phyloP scores from a whole-genome alignment of 306 rosid species.

The Lotus japonicus region DNA sequence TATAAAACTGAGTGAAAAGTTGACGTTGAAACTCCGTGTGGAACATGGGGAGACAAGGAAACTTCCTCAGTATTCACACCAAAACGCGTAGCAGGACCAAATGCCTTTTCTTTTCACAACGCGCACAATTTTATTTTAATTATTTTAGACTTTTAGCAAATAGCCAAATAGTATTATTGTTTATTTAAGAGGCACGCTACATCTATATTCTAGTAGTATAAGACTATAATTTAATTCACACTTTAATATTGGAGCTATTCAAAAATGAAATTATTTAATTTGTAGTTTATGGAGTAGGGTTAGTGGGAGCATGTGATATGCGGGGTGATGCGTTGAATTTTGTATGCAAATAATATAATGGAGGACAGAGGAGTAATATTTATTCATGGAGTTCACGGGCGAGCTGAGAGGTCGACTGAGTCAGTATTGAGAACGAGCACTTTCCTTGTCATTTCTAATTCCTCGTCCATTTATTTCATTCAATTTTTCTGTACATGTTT shows the following conservation, averaged over 20 bases:
- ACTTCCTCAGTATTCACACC: background rate
- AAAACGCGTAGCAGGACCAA: conserved; percentile 4
- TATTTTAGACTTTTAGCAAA: no score
- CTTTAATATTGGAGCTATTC: no score
- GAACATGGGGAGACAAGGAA: conserved; percentile 19
- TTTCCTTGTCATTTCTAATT: background rate
- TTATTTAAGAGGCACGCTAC: background rate
- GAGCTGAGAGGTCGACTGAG: background rate
- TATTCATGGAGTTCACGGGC: conserved; percentile 15
- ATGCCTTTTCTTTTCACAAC: background rate
- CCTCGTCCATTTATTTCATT: background rate
- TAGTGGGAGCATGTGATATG: conserved; percentile 7
- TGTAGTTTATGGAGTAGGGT: background rate
- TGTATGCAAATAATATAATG: background rate
- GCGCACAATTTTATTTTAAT: no score
- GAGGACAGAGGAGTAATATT: background rate
- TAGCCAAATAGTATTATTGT: no score
- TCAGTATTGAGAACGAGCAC: no score
- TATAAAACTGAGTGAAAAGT: background rate
- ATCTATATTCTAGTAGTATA: no score
- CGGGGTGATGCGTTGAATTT: conserved; percentile 1
- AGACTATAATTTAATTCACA: no score
- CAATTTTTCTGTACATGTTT: background rate
- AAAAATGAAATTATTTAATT: background rate
- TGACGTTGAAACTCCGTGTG: conserved; percentile 13